phyloP scores from a whole-genome alignment of 805 yeast genomes.

The Candida pseudofarinosa region DNA sequence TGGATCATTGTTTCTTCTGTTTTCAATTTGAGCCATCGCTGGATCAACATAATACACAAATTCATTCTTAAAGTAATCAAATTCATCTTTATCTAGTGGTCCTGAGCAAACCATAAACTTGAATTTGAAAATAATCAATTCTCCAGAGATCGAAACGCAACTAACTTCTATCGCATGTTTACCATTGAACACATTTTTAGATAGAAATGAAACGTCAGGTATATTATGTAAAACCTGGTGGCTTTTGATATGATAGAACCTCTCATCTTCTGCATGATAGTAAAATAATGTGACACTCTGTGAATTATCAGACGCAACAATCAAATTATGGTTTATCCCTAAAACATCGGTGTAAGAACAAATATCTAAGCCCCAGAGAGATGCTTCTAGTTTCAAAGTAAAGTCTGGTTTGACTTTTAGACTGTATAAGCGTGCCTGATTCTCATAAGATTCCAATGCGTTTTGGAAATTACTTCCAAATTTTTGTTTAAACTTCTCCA shows the following conservation, averaged over 20 bases:
- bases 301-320: conserved; percentile 55
- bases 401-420: conserved; percentile 21
- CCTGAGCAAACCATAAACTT: conserved; percentile 21
- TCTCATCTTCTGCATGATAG: conserved; percentile 19
- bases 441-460: background rate
- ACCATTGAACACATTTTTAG: conserved; percentile 10
- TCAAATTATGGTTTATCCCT: conserved; percentile 23
- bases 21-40: conserved; percentile 21
- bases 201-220: conserved; percentile 45
- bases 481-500: conserved; percentile 7
- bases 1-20: conserved; percentile 3
- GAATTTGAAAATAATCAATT: conserved; percentile 37
- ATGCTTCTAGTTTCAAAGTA: conserved; percentile 33
- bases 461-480: conserved; percentile 5
- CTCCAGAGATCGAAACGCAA: conserved; percentile 47
- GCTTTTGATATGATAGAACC: conserved; percentile 31
- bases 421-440: conserved; percentile 14
- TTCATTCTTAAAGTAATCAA: conserved; percentile 7
- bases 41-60: conserved; percentile 24
- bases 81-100: conserved; percentile 18
- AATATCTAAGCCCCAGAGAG: conserved; percentile 64
- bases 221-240: conserved; percentile 51
- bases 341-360: conserved; percentile 11
- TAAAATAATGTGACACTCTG: conserved; percentile 41
- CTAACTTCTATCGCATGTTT: conserved; percentile 25